Base-by-base conservation (phyloP, 495 filamentous ascomycete genomes). In the Aspergillus olivimuriae region DNA sequence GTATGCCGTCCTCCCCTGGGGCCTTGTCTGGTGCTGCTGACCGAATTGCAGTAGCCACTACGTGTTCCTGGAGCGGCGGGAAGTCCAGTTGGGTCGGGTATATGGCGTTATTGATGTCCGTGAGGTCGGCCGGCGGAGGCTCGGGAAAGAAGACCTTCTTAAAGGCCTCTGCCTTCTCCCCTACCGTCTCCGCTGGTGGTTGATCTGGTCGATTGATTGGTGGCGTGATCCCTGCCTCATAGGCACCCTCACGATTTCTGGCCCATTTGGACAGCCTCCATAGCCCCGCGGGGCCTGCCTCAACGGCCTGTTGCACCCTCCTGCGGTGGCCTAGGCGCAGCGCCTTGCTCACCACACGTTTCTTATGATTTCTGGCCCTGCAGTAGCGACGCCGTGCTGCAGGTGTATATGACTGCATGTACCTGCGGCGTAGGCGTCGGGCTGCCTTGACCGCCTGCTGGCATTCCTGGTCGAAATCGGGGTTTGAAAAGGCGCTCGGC, bases 11-110 rank as follows among this genome's bases (percentile, higher is more conserved):
- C 1, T 22, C 11, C 2, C 53, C 54, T 7, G 55, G 56, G 7
- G 59, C 61, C 43, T 65, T 68, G 17, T 62, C 47, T 3, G 46
- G 41, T 10, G 43, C 41, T 5, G 51, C 42, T n/a, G 15, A 26
- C 1, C 38, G 30, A 8, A 63, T 46, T 6, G 51, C 54, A 18
- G 47, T 47, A 20, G 32, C 33, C 11, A 60, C 47, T 39, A 62
- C 52, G 8, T 31, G 24, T 7, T 17, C 4, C 0, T 41, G 52
- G 26, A 63, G 47, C 2, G 34, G 11, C 0, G 51, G 51, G 37
- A 44, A 54, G n/a, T 52, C 43, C 9, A 61, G 44, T 12, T 38
- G 39, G 10, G 12, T n/a, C 18, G 50, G 52, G 31, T 55, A 55
- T 4, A 24, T 30, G 21, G 35, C 43, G 22, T 17, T 23, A 21